Percentiles rank a stretch among this genome's conserved stretches.
Evolutionary conservation across 2,329 filamentous ascomycete species (phyloP).

Genomic region (Myriosclerotinia duriaeana): DNA sequence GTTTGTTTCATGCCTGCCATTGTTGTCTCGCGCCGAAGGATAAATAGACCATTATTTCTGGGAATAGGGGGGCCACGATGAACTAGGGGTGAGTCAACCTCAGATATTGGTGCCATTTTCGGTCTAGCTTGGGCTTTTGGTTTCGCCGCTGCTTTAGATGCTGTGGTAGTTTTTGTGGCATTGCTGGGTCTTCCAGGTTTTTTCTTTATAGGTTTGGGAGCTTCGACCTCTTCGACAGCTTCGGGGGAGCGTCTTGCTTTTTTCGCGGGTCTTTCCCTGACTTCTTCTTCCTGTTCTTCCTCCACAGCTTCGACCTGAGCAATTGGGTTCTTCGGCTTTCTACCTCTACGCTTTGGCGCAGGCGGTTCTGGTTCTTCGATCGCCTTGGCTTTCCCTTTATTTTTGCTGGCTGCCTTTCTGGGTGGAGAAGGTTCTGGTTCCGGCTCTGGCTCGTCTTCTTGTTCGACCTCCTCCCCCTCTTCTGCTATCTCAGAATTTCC

Average conservation of each 20-base stretch:
- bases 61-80: slow-evolving; percentile 43
- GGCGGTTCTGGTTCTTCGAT: slow-evolving; percentile 15
- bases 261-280: slow-evolving; percentile 27
- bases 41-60: slow-evolving; percentile 50
- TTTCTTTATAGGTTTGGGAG: slow-evolving; percentile 14
- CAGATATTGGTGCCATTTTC: slow-evolving; percentile 31
- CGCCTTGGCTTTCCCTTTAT: slow-evolving; percentile 25
- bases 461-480: slow-evolving; percentile 24
- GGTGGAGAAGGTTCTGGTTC: slow-evolving; percentile 17
- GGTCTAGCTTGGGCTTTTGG: slow-evolving; percentile 27
- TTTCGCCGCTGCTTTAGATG: slow-evolving; percentile 29
- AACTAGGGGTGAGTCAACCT: slow-evolving; percentile 36
- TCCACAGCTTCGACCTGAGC: slow-evolving; percentile 25
- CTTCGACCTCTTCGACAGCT: slow-evolving; percentile 22
- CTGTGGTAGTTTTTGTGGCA: slow-evolving; percentile 14
- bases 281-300: slow-evolving; percentile 22
- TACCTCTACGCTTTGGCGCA: slow-evolving; percentile 15
- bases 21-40: slow-evolving; percentile 51
- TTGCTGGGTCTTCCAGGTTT: slow-evolving; percentile 17
- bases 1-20: slow-evolving; percentile 49
- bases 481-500: slow-evolving; percentile 26
- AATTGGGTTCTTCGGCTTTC: slow-evolving; percentile 17
- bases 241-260: slow-evolving; percentile 29
- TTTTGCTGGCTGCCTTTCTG: slow-evolving; percentile 13
- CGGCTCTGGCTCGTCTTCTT: slow-evolving; percentile 29